These are phyloP conservation scores for Aplosporella prunicola DNA, from an alignment of 2,329 filamentous ascomycete genomes.

Conservation along the genomic window DNA sequence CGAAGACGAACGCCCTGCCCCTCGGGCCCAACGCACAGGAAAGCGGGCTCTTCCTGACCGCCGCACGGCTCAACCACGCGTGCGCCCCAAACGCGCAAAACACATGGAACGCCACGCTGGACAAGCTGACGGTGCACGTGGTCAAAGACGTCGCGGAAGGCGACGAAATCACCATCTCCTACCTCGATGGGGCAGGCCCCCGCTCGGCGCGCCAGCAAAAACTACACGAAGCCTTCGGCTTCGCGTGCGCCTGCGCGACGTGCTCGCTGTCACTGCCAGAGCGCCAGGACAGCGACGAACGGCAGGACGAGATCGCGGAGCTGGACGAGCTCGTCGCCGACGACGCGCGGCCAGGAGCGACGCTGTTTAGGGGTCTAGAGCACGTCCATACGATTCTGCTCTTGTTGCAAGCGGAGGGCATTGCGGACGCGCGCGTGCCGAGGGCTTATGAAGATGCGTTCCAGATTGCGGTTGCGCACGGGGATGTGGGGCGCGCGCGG, in stretches of 20 bases:
- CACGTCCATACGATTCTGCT: slow-evolving; percentile 19
- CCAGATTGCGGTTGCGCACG: slow-evolving; percentile 21
- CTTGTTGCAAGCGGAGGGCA: slow-evolving; percentile 20
- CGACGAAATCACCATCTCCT: slow-evolving; percentile 30
- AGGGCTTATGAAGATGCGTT: slow-evolving; percentile 20
- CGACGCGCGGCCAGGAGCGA: slow-evolving; percentile 1
- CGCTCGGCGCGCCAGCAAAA: slow-evolving; percentile 17
- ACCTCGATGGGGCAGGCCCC: slow-evolving; percentile 18
- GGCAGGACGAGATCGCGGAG: slow-evolving; percentile 16
- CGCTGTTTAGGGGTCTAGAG: slow-evolving; percentile 12
- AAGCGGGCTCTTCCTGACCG: slow-evolving; percentile 26
- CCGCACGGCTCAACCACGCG: slow-evolving; percentile 29
- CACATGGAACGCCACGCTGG: slow-evolving; percentile 25
- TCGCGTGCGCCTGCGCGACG: slow-evolving; percentile 27
- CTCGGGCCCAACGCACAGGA: slow-evolving; percentile 17
- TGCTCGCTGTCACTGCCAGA: slow-evolving; percentile 27
- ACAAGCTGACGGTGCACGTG: slow-evolving; percentile 25
- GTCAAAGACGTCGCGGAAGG: slow-evolving; percentile 25
- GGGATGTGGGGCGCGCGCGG: slow-evolving; percentile 23
- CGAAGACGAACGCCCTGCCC: slow-evolving; percentile 25
- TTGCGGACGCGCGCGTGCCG: slow-evolving; percentile 15
- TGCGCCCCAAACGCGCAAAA: slow-evolving; percentile 30
- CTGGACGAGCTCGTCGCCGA: slow-evolving; percentile 18
- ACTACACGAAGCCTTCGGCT: slow-evolving; percentile 24
- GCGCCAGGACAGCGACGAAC: slow-evolving; percentile 24